These are phyloP conservation scores for Arachis stenosperma DNA, from an alignment of 306 rosid genomes.

Conservation along the genomic window DNA sequence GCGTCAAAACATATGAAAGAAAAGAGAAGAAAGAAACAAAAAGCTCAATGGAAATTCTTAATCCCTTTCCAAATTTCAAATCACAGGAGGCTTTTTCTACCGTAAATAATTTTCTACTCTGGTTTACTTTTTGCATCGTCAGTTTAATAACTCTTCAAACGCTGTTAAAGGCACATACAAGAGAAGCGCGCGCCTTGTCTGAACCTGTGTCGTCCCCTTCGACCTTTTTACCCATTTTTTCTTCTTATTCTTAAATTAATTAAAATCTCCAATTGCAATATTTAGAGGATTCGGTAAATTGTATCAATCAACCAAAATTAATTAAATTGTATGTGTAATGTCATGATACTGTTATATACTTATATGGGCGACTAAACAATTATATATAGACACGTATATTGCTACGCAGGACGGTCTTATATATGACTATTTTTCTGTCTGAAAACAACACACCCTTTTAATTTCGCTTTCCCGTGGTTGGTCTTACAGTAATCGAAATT, in stretches of 20 bases:
- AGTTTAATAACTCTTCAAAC: too few relatives aligned
- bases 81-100: background rate
- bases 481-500: constrained; percentile 1
- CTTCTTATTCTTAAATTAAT: background rate
- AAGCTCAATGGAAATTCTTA: background rate
- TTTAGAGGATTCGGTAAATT: constrained; percentile 8
- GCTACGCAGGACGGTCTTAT: background rate
- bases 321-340: background rate
- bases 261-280: background rate
- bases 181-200: background rate
- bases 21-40: background rate
- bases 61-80: background rate
- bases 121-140: too few relatives aligned
- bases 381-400: background rate
- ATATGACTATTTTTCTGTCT: background rate
- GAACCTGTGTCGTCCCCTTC: constrained; percentile 10
- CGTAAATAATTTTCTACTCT: too few relatives aligned
- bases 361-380: background rate
- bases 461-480: constrained; percentile 9
- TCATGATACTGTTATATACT: background rate
- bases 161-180: too few relatives aligned
- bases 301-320: constrained; percentile 7
- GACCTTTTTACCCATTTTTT: background rate
- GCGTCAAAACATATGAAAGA: too few relatives aligned
- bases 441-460: background rate